Base-by-base conservation (phyloP, 164 flowering plant genomes). In the Vitis labrusca region DNA sequence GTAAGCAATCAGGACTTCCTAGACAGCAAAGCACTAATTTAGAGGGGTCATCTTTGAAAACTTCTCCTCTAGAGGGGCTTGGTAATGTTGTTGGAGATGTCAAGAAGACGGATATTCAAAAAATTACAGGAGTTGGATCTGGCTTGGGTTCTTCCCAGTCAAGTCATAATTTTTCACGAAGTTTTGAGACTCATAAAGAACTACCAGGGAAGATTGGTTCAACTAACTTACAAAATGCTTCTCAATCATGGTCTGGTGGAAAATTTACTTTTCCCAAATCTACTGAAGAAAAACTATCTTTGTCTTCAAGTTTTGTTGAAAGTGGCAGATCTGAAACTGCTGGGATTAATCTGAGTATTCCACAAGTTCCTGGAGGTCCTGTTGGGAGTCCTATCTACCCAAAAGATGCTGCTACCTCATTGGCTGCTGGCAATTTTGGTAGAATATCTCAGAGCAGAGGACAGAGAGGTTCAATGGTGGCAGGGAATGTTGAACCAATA, bases 401-500 rank as follows among this genome's bases (percentile, higher is more conserved):
- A 3, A 77, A 74, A 61, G 79, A 79, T 68, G 49, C 56, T 30
- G 32, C 63, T 59, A 66, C 77, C 37, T 15, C 69, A 50, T 61
- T 81, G 16, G 47, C 71, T 68, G 15, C 75, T 11, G 27, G 69
- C 56, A 68, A 63, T 68, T 63, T 75, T 66, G 65, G 71, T 71
- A 71, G 47, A 77, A 58, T 66, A 59, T 61, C 52, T 11, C 72
- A 67, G 27, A 66, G 44, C 60, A 81, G 72, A 62, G 78, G 77
- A 49, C 85, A 76, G 62, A 80, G 61, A 73, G 32, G 71, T 63
- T 49, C 79, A 48, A 48, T 68, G 1, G 77, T 53, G 71, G 59
- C 65, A 17, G 76, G 70, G 51, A 82, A 61, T 63, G 76, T 78
- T 65, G 86, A 80, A 66, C 58, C 80, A 65, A 32, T 77, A 66